Percentiles rank a stretch among this genome's conserved stretches.
Evolutionary conservation across 768 basidiomycete genomes (phyloP).

Genomic region (Plicaturopsis crispa): DNA sequence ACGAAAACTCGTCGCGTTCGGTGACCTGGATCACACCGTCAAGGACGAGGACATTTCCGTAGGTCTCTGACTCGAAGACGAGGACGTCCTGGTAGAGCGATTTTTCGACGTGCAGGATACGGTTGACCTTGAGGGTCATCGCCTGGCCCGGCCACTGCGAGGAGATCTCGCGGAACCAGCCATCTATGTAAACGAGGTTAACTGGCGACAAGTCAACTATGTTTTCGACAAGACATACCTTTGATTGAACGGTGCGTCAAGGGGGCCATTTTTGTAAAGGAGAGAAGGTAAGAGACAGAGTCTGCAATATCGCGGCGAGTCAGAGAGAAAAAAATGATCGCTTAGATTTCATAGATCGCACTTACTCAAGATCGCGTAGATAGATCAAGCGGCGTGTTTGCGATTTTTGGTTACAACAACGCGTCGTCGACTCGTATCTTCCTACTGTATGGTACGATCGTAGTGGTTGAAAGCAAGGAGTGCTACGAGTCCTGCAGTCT

Average conservation of each 20-base stretch:
- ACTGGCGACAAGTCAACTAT: constrained; percentile 21
- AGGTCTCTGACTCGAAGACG: constrained; percentile 93
- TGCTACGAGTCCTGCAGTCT: too few species aligned
- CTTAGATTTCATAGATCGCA: too few species aligned
- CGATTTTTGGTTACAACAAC: too few species aligned
- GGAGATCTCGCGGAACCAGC: constrained; percentile 95
- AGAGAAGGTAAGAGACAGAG: too few species aligned
- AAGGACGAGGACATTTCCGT: constrained; percentile 93
- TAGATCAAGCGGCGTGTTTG: too few species aligned
- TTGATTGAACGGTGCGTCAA: constrained; percentile 30
- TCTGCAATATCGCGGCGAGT: too few species aligned
- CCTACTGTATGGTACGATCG: too few species aligned
- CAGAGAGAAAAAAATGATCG: too few species aligned
- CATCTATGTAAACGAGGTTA: constrained; percentile 40
- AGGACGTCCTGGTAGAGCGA: constrained; percentile 95
- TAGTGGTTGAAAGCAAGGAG: too few species aligned
- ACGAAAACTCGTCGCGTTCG: constrained; percentile 99
- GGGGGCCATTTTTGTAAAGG: constrained; percentile 21
- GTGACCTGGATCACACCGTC: constrained; percentile 97
- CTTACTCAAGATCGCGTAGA: too few species aligned
- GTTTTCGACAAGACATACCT: too few species aligned
- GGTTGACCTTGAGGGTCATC: constrained; percentile 93
- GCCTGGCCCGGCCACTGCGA: constrained; percentile 98
- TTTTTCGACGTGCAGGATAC: constrained; percentile 90
- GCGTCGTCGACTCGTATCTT: too few species aligned